Evolutionary conservation across 1,139 yeast genomes (phyloP).

Genomic region (Yamadazyma songkhlaensis): DNA sequence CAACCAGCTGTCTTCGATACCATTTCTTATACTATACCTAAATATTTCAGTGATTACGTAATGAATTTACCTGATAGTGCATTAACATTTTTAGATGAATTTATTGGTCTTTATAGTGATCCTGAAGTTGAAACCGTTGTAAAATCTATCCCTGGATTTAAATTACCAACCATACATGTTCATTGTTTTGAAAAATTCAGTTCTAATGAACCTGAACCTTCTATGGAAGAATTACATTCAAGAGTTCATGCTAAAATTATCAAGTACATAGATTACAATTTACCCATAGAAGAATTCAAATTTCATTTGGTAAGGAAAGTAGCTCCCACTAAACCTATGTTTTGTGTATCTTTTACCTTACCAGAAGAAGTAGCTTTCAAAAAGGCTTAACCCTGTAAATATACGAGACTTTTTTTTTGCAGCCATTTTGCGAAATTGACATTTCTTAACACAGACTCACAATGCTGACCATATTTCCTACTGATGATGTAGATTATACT

Average conservation of each 20-base stretch:
- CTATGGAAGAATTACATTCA: slow-evolving; percentile 57
- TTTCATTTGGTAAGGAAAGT: slow-evolving; percentile 90
- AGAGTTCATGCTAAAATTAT: slow-evolving; percentile 63
- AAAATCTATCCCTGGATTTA: slow-evolving; percentile 39
- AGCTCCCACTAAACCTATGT: slow-evolving; percentile 97
- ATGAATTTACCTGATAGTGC: slow-evolving; percentile 98
- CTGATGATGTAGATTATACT: slow-evolving; percentile 21
- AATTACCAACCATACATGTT: slow-evolving; percentile 75
- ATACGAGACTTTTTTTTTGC: background rate
- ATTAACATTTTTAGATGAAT: slow-evolving; percentile 75
- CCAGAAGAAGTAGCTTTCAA: slow-evolving; percentile 77
- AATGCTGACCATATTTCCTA: slow-evolving; percentile 20
- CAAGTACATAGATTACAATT: slow-evolving; percentile 47
- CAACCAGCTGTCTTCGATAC: slow-evolving; percentile 29
- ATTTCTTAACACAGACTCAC: background rate
- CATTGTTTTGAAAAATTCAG: slow-evolving; percentile 91
- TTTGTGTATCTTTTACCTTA: slow-evolving; percentile 74
- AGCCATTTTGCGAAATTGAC: slow-evolving; percentile 3
- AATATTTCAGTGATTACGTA: slow-evolving; percentile 66
- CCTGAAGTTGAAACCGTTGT: slow-evolving; percentile 33
- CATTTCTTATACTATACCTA: slow-evolving; percentile 49
- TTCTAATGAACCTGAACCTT: slow-evolving; percentile 68
- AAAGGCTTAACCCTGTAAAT: slow-evolving; percentile 8
- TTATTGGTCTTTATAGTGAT: slow-evolving; percentile 60
- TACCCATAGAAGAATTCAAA: slow-evolving; percentile 44